Percentiles rank a stretch among this genome's conserved stretches.
These are phyloP conservation scores for Trichoderma harzianum DNA, from an alignment of 2,329 filamentous ascomycete genomes.

Conservation along the genomic window DNA sequence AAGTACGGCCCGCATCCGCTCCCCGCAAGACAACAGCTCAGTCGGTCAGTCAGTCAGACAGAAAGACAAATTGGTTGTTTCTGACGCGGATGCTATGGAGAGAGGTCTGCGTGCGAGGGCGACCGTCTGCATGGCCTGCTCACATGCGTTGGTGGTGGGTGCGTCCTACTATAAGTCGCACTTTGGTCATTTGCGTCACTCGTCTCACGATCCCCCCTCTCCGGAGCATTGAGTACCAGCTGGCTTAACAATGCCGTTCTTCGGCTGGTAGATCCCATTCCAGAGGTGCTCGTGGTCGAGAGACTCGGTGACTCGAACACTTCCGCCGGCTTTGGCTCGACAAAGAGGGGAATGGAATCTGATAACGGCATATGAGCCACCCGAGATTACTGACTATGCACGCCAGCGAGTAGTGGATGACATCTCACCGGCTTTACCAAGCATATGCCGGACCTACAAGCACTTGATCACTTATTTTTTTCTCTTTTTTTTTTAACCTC, in stretches of 20 bases:
- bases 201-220: conserved; percentile 13
- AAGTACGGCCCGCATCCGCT: conserved; percentile 9
- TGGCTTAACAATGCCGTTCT: not conserved
- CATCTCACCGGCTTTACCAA: not conserved
- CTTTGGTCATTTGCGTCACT: conserved; percentile 9
- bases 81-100: not conserved
- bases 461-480: not conserved
- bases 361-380: not conserved
- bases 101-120: not conserved
- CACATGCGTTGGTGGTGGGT: conserved; percentile 12
- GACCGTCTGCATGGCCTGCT: conserved; percentile 1
- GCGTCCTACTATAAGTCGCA: not conserved
- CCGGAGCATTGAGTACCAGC: not conserved
- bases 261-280: not conserved
- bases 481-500: not conserved
- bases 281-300: not conserved
- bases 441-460: not conserved
- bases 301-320: not conserved
- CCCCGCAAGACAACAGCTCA: not conserved
- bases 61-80: not conserved
- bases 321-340: not conserved
- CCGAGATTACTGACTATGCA: not conserved
- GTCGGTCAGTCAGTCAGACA: not conserved
- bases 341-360: not conserved
- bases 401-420: not conserved